Conservation (phyloP, 164 flowering plant species). For the Warburgia ugandensis region DNA sequence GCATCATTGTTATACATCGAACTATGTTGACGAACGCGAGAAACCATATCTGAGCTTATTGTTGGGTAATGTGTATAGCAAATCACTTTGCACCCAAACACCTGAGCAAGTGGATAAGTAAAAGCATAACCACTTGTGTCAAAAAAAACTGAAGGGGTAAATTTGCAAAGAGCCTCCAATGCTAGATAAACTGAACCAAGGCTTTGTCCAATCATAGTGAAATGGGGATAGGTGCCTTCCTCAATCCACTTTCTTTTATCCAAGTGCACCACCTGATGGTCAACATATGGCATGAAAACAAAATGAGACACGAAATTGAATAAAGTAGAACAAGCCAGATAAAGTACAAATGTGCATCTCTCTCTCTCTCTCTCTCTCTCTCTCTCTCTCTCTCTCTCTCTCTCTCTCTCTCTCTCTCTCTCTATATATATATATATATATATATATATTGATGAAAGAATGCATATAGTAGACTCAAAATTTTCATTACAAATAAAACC, state of each 20-base stretch:
- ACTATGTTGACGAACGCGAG: conserved; percentile 61
- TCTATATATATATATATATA: too few species aligned
- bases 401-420: too few species aligned
- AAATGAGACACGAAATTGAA: background rate
- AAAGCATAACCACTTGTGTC: conserved; percentile 98
- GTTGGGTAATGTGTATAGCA: conserved; percentile 97
- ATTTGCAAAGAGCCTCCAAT: conserved; percentile 86
- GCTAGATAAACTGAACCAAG: conserved; percentile 79
- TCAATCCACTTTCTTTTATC: conserved; percentile 87
- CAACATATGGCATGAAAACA: background rate
- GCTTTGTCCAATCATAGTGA: conserved; percentile 96
- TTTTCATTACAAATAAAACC: background rate
- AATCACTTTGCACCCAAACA: conserved; percentile 89
- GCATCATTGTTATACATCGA: conserved; percentile 76
- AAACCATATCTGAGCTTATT: conserved; percentile 87
- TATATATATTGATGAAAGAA: background rate
- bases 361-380: too few species aligned
- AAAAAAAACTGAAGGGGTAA: conserved; percentile 66
- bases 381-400: too few species aligned
- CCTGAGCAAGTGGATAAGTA: conserved; percentile 82
- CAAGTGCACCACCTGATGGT: conserved; percentile 68
- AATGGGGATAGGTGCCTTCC: conserved; percentile 77
- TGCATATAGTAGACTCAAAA: background rate
- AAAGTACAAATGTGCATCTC: background rate
- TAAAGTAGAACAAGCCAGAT: background rate